phyloP scores from a whole-genome alignment of 2,329 filamentous ascomycete genomes.

The Aspergillus fructus region DNA sequence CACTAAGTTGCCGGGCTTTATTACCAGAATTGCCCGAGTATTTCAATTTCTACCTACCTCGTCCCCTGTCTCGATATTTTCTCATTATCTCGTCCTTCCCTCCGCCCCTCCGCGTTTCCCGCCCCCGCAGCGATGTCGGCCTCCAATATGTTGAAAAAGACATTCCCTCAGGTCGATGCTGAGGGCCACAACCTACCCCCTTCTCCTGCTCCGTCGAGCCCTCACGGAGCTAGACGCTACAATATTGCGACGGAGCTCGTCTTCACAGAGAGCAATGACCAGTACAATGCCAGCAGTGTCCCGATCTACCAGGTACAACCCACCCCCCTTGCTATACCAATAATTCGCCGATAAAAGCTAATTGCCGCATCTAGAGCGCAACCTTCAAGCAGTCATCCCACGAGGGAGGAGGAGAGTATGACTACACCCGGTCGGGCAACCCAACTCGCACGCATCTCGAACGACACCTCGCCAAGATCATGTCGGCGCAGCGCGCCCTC shows the following conservation, averaged over 20 bases:
- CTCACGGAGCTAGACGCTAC: constrained; percentile 81
- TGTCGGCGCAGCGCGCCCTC: constrained; percentile 87
- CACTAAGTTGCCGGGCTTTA: not conserved
- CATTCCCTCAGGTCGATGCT: constrained; percentile 66
- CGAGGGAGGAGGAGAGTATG: constrained; percentile 82
- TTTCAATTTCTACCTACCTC: not conserved
- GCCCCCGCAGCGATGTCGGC: constrained; percentile 41
- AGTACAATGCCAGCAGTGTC: constrained; percentile 94
- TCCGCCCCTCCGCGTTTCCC: constrained; percentile 20
- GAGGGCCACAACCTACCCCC: constrained; percentile 84
- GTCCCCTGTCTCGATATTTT: constrained; percentile 5
- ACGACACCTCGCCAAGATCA: constrained; percentile 96
- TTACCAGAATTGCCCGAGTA: not conserved
- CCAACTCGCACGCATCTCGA: constrained; percentile 95
- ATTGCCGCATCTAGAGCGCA: constrained; percentile 60
- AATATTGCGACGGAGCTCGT: constrained; percentile 94
- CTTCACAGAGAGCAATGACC: constrained; percentile 92
- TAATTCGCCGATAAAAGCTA: not conserved
- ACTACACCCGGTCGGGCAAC: constrained; percentile 97
- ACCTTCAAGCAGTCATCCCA: constrained; percentile 94
- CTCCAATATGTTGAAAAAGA: constrained; percentile 46
- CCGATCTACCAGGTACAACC: constrained; percentile 83
- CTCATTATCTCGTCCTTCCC: constrained; percentile 12
- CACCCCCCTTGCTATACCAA: not conserved
- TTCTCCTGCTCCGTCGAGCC: constrained; percentile 89